These are phyloP conservation scores for Zancudomyces culisetae DNA, from an alignment of 371 early-diverging fungal genomes.

Conservation along the genomic window DNA sequence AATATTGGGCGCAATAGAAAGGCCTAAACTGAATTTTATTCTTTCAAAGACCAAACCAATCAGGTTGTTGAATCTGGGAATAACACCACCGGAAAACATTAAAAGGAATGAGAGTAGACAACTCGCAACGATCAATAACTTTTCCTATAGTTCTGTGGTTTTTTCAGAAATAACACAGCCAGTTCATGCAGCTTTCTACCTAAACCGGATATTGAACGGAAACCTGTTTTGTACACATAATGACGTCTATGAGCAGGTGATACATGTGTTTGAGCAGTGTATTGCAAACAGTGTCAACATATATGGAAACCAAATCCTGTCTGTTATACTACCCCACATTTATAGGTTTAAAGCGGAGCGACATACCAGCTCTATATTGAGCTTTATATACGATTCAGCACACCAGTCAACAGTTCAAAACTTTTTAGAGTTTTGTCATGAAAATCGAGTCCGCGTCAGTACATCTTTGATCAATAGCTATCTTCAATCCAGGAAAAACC, in stretches of 20 bases:
- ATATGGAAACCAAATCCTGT: neutral
- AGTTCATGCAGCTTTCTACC: neutral
- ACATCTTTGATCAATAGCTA: neutral
- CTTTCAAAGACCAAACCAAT: too few relatives aligned
- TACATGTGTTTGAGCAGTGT: neutral
- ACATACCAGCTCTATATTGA: neutral
- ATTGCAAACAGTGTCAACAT: neutral
- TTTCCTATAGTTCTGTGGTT: neutral
- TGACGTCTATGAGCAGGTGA: neutral
- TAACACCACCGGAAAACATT: too few relatives aligned
- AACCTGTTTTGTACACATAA: neutral
- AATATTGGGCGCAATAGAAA: too few relatives aligned
- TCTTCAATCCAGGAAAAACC: neutral
- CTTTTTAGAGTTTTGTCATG: neutral
- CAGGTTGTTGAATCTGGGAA: too few relatives aligned
- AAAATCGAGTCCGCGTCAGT: neutral
- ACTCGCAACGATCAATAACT: neutral
- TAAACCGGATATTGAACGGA: neutral
- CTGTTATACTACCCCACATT: neutral
- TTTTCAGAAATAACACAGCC: too few relatives aligned
- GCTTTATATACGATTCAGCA: neutral
- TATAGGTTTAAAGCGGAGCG: neutral
- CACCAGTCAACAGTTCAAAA: neutral
- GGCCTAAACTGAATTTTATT: too few relatives aligned
- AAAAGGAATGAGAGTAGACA: neutral